A percentile compares a stretch with the other conserved stretches of the same genome.
Conservation (phyloP, 805 yeast genomes). For the Candida glaebosa region DNA sequence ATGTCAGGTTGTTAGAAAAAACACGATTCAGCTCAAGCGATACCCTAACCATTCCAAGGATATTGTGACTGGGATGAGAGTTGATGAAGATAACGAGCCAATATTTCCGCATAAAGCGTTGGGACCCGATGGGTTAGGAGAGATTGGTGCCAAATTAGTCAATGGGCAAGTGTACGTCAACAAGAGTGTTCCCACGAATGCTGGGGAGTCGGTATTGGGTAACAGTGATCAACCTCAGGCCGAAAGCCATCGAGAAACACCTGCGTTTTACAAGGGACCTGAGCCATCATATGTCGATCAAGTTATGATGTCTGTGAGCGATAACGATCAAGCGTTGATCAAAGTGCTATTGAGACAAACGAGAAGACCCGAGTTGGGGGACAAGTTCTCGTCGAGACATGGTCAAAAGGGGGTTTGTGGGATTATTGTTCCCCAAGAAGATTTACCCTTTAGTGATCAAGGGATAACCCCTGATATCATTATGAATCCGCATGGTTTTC, state of each 20-base stretch:
- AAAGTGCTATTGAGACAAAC: slow-evolving; percentile 92
- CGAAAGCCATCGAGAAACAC: slow-evolving; percentile 81
- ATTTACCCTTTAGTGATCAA: slow-evolving; percentile 89
- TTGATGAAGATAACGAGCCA: slow-evolving; percentile 75
- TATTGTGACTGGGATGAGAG: slow-evolving; percentile 86
- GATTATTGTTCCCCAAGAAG: slow-evolving; percentile 95
- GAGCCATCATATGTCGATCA: slow-evolving; percentile 95
- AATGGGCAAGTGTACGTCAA: slow-evolving; percentile 94
- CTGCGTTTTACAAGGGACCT: slow-evolving; percentile 89
- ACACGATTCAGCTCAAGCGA: slow-evolving; percentile 82
- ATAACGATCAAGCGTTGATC: slow-evolving; percentile 89
- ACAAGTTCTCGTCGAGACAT: slow-evolving; percentile 94
- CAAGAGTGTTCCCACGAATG: slow-evolving; percentile 87
- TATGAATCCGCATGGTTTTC: slow-evolving; percentile 99
- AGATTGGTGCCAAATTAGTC: slow-evolving; percentile 86
- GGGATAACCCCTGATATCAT: slow-evolving; percentile 94
- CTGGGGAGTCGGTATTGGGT: slow-evolving; percentile 61
- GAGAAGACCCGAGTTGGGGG: slow-evolving; percentile 96
- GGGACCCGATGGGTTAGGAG: slow-evolving; percentile 96
- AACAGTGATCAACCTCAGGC: slow-evolving; percentile 33
- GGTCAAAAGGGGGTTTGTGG: slow-evolving; percentile 99
- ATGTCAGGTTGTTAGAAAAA: slow-evolving; percentile 92
- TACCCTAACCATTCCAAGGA: slow-evolving; percentile 94
- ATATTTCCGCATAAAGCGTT: slow-evolving; percentile 81
- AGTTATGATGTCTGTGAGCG: slow-evolving; percentile 95